phyloP scores from a whole-genome alignment of 495 filamentous ascomycete species.

The Podospora pseudopauciseta region DNA sequence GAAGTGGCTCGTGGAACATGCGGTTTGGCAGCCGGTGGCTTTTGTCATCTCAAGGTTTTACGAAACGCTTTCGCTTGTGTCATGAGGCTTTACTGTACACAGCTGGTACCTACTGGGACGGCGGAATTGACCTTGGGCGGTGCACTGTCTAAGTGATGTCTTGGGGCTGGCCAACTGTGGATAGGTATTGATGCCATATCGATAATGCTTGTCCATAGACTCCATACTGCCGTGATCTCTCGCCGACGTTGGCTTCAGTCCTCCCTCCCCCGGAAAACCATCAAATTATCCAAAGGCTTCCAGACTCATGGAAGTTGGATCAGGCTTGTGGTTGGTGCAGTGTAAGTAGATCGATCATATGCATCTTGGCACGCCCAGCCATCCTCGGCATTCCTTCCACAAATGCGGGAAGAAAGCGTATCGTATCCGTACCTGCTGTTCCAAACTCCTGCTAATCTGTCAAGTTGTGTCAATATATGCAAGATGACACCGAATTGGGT shows the following conservation, averaged over 20 bases:
- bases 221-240: neutral
- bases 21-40: neutral
- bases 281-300: neutral
- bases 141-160: too few species aligned
- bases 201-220: too few species aligned
- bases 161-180: too few species aligned
- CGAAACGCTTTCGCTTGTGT: neutral
- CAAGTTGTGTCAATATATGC: neutral
- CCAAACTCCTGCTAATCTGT: neutral
- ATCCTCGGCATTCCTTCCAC: slow-evolving; percentile 1
- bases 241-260: neutral
- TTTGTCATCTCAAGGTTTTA: neutral
- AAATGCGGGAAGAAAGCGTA: neutral
- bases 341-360: neutral
- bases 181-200: neutral
- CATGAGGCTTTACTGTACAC: neutral
- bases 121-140: too few species aligned
- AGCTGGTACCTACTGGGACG: neutral
- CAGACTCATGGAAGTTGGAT: too few species aligned
- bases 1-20: neutral
- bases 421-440: neutral
- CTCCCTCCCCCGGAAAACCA: neutral
- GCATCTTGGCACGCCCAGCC: neutral
- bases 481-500: neutral
- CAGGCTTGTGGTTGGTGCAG: neutral